Evolutionary conservation across 2,329 filamentous ascomycete genomes (phyloP).

Genomic region (Trichophyton benhamiae): DNA sequence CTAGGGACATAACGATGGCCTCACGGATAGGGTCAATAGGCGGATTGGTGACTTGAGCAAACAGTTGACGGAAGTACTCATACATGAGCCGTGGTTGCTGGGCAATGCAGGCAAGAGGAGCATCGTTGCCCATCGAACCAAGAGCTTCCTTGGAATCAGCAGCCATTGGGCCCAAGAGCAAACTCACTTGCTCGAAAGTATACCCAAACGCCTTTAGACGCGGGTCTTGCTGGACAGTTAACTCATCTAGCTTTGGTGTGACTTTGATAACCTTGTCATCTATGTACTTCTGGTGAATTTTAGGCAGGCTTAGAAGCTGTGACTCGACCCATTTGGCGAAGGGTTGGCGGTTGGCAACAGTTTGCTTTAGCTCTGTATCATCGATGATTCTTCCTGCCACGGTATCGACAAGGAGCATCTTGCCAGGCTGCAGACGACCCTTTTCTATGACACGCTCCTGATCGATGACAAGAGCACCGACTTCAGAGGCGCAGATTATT

Average conservation of each 20-base stretch:
- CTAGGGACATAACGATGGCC: conserved; percentile 94
- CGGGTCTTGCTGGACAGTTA: conserved; percentile 69
- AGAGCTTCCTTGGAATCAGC: conserved; percentile 94
- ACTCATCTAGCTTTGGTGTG: conserved; percentile 52
- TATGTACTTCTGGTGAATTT: conserved; percentile 48
- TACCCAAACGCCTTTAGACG: conserved; percentile 81
- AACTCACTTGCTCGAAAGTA: conserved; percentile 85
- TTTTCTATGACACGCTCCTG: conserved; percentile 85
- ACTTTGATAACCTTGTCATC: conserved; percentile 47
- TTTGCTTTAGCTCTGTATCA: conserved; percentile 79
- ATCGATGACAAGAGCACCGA: conserved; percentile 83
- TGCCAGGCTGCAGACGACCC: conserved; percentile 82
- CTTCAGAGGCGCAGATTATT: conserved; percentile 93
- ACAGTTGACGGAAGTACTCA: conserved; percentile 96
- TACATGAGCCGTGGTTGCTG: conserved; percentile 77
- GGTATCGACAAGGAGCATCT: conserved; percentile 93
- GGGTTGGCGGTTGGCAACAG: conserved; percentile 73
- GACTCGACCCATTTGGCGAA: conserved; percentile 81
- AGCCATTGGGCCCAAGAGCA: conserved; percentile 88
- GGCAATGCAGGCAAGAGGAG: conserved; percentile 82
- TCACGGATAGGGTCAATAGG: conserved; percentile 95
- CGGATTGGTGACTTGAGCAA: conserved; percentile 95
- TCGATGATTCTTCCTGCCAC: conserved; percentile 85
- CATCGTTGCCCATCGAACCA: conserved; percentile 96
- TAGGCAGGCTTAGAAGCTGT: conserved; percentile 69